Conservation (phyloP, 202 grass and related monocot genomes). For the Setaria italica region DNA sequence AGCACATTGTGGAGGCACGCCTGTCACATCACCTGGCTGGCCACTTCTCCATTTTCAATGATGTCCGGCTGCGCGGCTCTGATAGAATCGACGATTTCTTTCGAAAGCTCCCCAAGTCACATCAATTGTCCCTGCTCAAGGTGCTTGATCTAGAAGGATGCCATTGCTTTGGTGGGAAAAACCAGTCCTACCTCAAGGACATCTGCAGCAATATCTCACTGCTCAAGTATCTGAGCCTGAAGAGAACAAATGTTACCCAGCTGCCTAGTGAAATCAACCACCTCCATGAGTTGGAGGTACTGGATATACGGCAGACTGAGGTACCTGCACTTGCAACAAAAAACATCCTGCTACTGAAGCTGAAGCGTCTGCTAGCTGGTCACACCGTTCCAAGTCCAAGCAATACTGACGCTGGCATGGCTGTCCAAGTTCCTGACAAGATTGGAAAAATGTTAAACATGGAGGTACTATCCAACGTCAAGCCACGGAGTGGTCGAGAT, state of each 20-base stretch:
- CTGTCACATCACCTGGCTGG: background rate
- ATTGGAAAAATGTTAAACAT: conserved; percentile 9
- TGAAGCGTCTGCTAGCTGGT: conserved; percentile 24
- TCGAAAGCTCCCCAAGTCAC: too few relatives aligned
- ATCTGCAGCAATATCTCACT: too few relatives aligned
- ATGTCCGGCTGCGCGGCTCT: too few relatives aligned
- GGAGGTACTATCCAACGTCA: conserved; percentile 20
- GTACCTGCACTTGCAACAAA: background rate
- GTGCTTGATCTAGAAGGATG: conserved; percentile 25
- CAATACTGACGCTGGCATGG: too few relatives aligned
- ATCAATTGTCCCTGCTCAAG: background rate
- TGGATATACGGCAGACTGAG: conserved; percentile 24
- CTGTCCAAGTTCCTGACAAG: background rate
- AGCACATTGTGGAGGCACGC: background rate
- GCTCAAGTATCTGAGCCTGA: too few relatives aligned
- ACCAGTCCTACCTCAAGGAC: too few relatives aligned
- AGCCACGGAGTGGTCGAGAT: background rate
- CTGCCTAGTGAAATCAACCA: conserved; percentile 16
- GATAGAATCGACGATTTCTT: too few relatives aligned
- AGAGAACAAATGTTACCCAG: too few relatives aligned
- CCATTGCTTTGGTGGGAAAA: too few relatives aligned
- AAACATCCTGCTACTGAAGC: background rate
- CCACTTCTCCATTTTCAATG: too few relatives aligned
- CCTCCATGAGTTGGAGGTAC: conserved; percentile 15
- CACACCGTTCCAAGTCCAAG: background rate